Evolutionary conservation across 2,329 filamentous ascomycete species (phyloP), one percentile per base, ranked within the genome.

Genomic region (Fusarium subtropicale): DNA sequence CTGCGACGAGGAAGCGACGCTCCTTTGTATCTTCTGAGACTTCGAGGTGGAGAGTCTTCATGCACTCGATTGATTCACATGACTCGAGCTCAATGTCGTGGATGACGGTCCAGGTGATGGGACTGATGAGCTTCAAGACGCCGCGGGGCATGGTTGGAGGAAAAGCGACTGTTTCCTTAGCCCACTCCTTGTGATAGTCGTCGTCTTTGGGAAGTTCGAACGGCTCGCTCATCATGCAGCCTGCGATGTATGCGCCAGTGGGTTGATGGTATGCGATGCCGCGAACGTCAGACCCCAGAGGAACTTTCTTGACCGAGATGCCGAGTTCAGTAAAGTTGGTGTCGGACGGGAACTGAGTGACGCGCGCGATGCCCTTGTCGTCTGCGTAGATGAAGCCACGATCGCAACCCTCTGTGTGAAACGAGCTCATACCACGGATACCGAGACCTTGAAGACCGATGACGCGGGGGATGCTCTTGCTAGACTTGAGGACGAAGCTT

Each of bases 21-120:
- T 97, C 92, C 76, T 96, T 93, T 0, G 94, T 97, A 34, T 91
- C 89, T 79, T 99, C 96, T 0, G 94, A 97, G 10, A 97, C 86
- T 79, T 98, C 96, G 16, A 99, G 87, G 56, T 92, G 91, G 39
- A 98, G 85, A 7, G 91, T 91, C 77, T 95, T 90, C 74, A 98
- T 88, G 65, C 91, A 93, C 76, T 96, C 90, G 16, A 97, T 85
- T 15, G 89, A 87, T 80, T 97, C 95, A 66, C 86, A 90, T 0
- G 88, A 82, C 56, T 94, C 92, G 69, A 97, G 85, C 44, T 89
- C 83, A 54, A 94, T 83, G 26, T 86, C 89, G 76, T 97, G 92
- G 60, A 98, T 91, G 38, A 94, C 84, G 1, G 88, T 88, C 89
- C 93, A 94, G 6, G 88, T 93, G 46, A 85, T 84, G 0, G 93